A percentile compares a stretch with the other conserved stretches of the same genome.
These are phyloP conservation scores for Acer negundo DNA, from an alignment of 345 rosid genomes.

Conservation along the genomic window DNA sequence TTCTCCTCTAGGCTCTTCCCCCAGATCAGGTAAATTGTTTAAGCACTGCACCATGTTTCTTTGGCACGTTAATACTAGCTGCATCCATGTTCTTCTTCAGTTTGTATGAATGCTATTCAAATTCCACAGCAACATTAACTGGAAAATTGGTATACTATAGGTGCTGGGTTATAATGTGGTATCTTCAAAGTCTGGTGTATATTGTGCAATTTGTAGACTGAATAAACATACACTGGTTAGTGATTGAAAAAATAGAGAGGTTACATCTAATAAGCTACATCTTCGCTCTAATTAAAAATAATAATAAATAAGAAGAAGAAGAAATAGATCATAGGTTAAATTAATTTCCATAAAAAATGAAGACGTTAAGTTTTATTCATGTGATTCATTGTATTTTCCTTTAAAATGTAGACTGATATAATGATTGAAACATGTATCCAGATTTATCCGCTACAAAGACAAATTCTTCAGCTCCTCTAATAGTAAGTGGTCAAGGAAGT, in stretches of 20 bases:
- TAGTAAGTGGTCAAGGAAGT: conserved; percentile 65
- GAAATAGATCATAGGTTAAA: not conserved
- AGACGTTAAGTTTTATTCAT: conserved; percentile 2
- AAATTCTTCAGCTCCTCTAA: conserved; percentile 64
- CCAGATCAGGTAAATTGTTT: conserved; percentile 60
- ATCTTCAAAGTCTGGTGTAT: not conserved
- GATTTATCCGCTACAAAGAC: conserved; percentile 55
- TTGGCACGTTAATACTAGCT: not conserved
- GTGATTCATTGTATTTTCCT: not conserved
- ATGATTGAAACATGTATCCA: conserved; percentile 34
- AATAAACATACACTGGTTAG: not conserved
- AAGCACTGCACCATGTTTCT: conserved; percentile 4
- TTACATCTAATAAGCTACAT: not conserved
- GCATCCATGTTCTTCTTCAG: not conserved
- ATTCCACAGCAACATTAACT: conserved; percentile 5
- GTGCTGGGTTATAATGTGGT: not conserved
- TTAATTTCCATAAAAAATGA: not conserved
- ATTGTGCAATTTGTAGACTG: not conserved
- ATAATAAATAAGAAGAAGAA: too few relatives aligned
- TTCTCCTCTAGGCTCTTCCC: conserved; percentile 56
- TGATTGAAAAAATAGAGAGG: not conserved
- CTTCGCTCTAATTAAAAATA: too few relatives aligned
- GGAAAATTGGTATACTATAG: not conserved
- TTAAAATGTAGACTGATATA: conserved; percentile 1
- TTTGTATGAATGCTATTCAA: not conserved